Conservation (phyloP, 345 rosid genomes). For the Eucalyptus polybractea region DNA sequence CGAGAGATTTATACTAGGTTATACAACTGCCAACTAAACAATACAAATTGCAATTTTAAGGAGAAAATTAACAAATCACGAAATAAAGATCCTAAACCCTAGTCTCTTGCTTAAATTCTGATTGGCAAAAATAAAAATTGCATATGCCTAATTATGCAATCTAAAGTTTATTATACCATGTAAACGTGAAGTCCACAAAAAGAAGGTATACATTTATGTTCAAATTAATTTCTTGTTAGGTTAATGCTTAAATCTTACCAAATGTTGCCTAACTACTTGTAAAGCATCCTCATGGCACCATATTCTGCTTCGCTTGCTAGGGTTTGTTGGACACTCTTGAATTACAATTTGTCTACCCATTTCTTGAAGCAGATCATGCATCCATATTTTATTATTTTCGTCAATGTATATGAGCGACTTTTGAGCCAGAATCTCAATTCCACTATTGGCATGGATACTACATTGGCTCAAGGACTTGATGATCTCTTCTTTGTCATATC, state of each 20-base stretch:
- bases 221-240: neutral
- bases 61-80: neutral
- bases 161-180: neutral
- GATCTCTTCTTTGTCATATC: neutral
- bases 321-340: neutral
- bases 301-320: neutral
- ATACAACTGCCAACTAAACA: neutral
- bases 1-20: neutral
- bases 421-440: neutral
- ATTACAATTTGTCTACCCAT: neutral
- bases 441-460: neutral
- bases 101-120: neutral
- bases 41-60: neutral
- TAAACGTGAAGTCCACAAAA: neutral
- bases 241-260: neutral
- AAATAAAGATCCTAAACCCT: neutral
- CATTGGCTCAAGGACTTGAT: neutral
- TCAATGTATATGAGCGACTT: neutral
- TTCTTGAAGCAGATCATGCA: neutral
- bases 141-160: neutral
- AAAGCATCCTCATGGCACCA: neutral
- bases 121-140: neutral
- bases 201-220: neutral
- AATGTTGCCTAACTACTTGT: neutral
- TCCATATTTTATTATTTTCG: neutral